Evolutionary conservation across 2,329 filamentous ascomycete genomes (phyloP), one percentile per base, ranked within the genome.

Genomic region (Paraphoma chrysanthemicola): DNA sequence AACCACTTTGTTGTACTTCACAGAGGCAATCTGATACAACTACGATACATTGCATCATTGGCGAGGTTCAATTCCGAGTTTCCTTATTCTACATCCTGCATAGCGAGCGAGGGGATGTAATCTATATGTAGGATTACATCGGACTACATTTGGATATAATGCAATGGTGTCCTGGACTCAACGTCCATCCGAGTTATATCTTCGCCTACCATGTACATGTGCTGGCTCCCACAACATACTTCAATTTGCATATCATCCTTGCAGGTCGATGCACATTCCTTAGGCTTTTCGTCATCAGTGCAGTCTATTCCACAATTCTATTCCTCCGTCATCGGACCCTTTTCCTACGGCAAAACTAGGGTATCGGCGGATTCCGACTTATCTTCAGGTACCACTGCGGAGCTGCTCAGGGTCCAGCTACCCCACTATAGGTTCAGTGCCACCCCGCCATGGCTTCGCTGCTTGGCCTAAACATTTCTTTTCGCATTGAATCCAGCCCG

Each of bases 291-390:
- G 23, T 23, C 23, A 23, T 23, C 23, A 23, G 3, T 5, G 23
- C 23, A 23, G 23, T 23, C 23, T 23, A 23, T 23, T 23, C 5
- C 23, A 23, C 23, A 23, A 23, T 23, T 2, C 23, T 7, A 36
- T 36, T 14, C 17, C 48, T 50, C 48, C 48, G 48, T 18, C 16
- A 43, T 50, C 48, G 48, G 48, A 38, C 44, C 8, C 31, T 17
- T 36, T 9, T 47, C 10, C 44, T 11, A 38, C 48, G 48, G 48
- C 23, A 42, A 42, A 36, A 42, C 43, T 53, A 53, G 51, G 44
- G 18, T 55, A 47, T 64, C 61, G 63, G 62, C 59, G 61, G 52
- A 16, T 50, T 60, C 63, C 59, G 61, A 59, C 53, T 23, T 43
- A 33, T 33, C 33, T 23, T 38, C 49, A 56, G 50, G 29, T 46